Conservation (phyloP, 2,329 filamentous ascomycete species). For the Botrytis deweyae region DNA sequence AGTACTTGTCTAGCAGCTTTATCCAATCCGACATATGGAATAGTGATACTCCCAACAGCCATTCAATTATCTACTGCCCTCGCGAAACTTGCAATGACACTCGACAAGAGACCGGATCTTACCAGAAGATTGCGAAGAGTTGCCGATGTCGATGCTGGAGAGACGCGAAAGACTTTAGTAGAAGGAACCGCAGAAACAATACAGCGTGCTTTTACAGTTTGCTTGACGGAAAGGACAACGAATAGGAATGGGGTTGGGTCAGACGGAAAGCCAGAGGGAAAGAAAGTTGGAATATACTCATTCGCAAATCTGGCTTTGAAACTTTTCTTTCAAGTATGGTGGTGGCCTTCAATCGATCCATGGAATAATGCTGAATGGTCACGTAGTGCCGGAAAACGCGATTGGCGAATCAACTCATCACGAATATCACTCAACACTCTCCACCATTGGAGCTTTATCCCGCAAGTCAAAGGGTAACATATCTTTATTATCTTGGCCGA, state of each 20-base stretch:
- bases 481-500: conserved; percentile 89
- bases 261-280: conserved; percentile 72
- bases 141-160: conserved; percentile 56
- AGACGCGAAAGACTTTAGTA: conserved; percentile 73
- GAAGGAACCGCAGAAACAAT: conserved; percentile 87
- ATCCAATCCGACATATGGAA: conserved; percentile 73
- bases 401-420: conserved; percentile 84
- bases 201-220: conserved; percentile 87
- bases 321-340: conserved; percentile 73
- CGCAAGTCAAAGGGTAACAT: conserved; percentile 83
- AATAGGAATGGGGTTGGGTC: conserved; percentile 51
- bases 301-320: conserved; percentile 90
- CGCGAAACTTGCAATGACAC: conserved; percentile 76
- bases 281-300: conserved; percentile 83
- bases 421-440: conserved; percentile 80
- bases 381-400: conserved; percentile 73
- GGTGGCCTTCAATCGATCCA: conserved; percentile 15
- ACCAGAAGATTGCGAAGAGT: conserved; percentile 59
- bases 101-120: conserved; percentile 78
- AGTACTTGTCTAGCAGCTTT: conserved; percentile 84
- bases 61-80: conserved; percentile 79
- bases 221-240: conserved; percentile 75
- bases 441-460: conserved; percentile 81
- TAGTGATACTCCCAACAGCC: conserved; percentile 79
- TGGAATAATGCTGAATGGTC: conserved; percentile 18